Conservation (phyloP, 202 grass and related monocot species). For the Digitaria exilis region DNA sequence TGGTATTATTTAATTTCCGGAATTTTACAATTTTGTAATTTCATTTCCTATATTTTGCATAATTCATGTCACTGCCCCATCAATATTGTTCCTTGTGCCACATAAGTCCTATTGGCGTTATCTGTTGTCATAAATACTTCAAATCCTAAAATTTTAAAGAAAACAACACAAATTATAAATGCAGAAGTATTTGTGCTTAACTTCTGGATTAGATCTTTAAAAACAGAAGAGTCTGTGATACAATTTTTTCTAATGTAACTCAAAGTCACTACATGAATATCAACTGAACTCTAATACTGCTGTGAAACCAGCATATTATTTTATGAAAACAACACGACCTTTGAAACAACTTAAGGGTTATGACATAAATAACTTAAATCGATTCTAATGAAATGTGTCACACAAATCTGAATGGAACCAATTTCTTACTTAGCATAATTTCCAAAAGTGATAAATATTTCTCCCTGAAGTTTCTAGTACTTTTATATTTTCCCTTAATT, state of each 20-base stretch:
- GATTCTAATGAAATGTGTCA: too few relatives aligned
- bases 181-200: background rate
- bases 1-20: background rate
- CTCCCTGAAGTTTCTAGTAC: too few relatives aligned
- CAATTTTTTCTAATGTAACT: background rate
- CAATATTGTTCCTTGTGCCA: background rate
- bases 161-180: background rate
- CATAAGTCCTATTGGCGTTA: background rate
- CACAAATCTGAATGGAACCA: too few relatives aligned
- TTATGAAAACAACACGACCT: too few relatives aligned
- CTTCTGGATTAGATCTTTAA: background rate
- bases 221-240: background rate
- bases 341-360: background rate
- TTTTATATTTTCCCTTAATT: too few relatives aligned
- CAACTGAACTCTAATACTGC: background rate
- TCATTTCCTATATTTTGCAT: background rate
- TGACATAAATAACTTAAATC: too few relatives aligned
- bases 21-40: background rate
- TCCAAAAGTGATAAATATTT: too few relatives aligned
- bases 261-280: background rate
- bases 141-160: background rate
- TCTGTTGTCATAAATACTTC: background rate
- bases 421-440: too few relatives aligned
- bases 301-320: too few relatives aligned
- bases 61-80: background rate